A percentile compares a stretch with the other conserved stretches of the same genome.
Evolutionary conservation across 1,139 yeast genomes (phyloP).

Genomic region (Candida gigantensis): DNA sequence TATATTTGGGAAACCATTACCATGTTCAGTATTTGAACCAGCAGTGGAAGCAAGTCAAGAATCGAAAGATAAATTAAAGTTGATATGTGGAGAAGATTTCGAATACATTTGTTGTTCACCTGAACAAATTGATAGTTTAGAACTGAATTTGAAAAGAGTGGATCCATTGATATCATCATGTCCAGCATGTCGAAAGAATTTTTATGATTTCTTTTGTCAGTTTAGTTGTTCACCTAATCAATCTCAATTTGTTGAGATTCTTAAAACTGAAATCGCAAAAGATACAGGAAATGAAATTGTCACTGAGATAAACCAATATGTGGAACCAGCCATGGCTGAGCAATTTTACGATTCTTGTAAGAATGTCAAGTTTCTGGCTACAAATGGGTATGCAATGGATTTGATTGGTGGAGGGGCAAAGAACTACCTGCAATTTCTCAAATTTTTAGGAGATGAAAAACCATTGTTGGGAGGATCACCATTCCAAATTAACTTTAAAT

Average conservation of each 20-base stretch:
- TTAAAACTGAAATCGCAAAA: conserved; percentile 51
- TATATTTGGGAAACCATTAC: conserved; percentile 75
- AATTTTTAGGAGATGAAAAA: conserved; percentile 91
- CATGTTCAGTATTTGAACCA: conserved; percentile 62
- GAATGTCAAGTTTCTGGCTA: conserved; percentile 86
- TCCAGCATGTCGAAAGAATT: conserved; percentile 90
- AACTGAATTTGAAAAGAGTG: conserved; percentile 64
- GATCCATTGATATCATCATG: conserved; percentile 85
- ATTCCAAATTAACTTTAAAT: conserved; percentile 81
- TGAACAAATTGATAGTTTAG: conserved; percentile 35
- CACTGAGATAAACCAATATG: conserved; percentile 65
- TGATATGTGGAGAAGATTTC: conserved; percentile 64
- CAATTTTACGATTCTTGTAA: conserved; percentile 81
- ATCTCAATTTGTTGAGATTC: conserved; percentile 68
- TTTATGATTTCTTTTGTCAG: conserved; percentile 80
- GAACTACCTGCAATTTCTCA: conserved; percentile 68
- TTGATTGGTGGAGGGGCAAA: conserved; percentile 95
- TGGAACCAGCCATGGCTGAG: conserved; percentile 60
- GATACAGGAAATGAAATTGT: conserved; percentile 62
- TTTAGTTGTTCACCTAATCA: conserved; percentile 92
- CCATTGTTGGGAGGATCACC: conserved; percentile 95
- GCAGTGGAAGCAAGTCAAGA: conserved; percentile 50
- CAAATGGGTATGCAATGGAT: conserved; percentile 97
- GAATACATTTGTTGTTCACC: conserved; percentile 44
- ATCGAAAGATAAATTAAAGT: conserved; percentile 48